These are phyloP conservation scores for Lizanozyma gosingica DNA, from an alignment of 1,139 yeast genomes.

Conservation along the genomic window DNA sequence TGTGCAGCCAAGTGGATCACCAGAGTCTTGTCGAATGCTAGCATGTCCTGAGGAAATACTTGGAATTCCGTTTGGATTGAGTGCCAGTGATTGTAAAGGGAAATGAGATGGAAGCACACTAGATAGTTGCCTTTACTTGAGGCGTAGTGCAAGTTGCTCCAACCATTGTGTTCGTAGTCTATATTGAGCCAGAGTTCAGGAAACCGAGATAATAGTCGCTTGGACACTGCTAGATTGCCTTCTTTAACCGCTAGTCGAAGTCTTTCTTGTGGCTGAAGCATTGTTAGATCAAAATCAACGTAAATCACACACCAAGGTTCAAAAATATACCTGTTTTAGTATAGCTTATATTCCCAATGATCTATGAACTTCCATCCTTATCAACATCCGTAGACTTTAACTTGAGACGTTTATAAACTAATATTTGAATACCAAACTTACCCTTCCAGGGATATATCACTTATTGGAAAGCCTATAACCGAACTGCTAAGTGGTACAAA, in stretches of 20 bases:
- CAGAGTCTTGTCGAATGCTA: conserved; percentile 60
- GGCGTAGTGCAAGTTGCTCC: conserved; percentile 88
- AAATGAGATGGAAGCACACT: conserved; percentile 54
- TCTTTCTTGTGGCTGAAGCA: conserved; percentile 59
- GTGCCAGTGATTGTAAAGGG: conserved; percentile 9
- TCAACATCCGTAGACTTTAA: too few relatives aligned
- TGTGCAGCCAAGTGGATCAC: conserved; percentile 70
- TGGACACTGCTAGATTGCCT: conserved; percentile 67
- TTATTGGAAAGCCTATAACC: too few relatives aligned
- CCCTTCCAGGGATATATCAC: too few relatives aligned
- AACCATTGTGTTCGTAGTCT: conserved; percentile 62
- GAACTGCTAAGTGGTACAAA: too few relatives aligned
- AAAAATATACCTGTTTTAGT: too few relatives aligned
- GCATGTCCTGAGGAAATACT: conserved; percentile 19
- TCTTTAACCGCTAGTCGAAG: conserved; percentile 66
- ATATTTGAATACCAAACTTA: too few relatives aligned
- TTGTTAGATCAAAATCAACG: too few relatives aligned
- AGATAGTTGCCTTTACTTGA: conserved; percentile 73
- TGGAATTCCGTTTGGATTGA: conserved; percentile 8
- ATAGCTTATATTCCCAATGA: too few relatives aligned
- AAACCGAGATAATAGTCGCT: conserved; percentile 58
- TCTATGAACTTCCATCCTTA: too few relatives aligned
- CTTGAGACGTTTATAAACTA: too few relatives aligned
- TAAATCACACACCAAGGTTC: too few relatives aligned
- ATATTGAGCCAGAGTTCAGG: conserved; percentile 73